Evolutionary conservation across 306 rosid species (phyloP).

Genomic region (Cyclanthera cordifolia): DNA sequence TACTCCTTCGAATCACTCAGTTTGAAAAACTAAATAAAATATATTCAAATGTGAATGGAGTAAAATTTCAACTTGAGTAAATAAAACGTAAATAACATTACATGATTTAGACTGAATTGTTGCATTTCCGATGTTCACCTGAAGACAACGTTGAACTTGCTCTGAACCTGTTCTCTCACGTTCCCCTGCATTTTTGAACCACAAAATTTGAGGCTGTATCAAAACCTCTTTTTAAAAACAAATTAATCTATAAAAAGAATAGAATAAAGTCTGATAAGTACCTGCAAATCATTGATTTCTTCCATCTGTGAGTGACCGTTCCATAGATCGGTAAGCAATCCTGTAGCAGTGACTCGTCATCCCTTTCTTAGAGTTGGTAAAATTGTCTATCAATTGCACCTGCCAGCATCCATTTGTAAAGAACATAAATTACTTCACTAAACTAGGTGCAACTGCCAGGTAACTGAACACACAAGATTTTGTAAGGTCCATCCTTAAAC

Average conservation of each 20-base stretch:
- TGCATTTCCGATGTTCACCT: conserved; percentile 20
- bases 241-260: neutral
- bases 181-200: conserved; percentile 19
- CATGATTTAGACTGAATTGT: conserved; percentile 2
- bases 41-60: neutral
- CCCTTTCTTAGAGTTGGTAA: conserved; percentile 96
- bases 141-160: conserved; percentile 36
- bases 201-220: neutral
- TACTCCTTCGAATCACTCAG: conserved; percentile 2
- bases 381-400: conserved; percentile 88
- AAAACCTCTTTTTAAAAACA: neutral
- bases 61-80: neutral
- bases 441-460: neutral
- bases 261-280: neutral
- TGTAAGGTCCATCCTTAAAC: neutral
- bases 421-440: neutral
- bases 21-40: too few species aligned
- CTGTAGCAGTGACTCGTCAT: conserved; percentile 95
- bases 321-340: conserved; percentile 88
- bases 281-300: conserved; percentile 67
- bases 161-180: conserved; percentile 33
- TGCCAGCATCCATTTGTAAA: conserved; percentile 15
- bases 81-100: conserved; percentile 8
- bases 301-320: conserved; percentile 94
- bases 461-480: conserved; percentile 5